phyloP scores from a whole-genome alignment of 208 protist genomes.

The Crithidia bombi region DNA sequence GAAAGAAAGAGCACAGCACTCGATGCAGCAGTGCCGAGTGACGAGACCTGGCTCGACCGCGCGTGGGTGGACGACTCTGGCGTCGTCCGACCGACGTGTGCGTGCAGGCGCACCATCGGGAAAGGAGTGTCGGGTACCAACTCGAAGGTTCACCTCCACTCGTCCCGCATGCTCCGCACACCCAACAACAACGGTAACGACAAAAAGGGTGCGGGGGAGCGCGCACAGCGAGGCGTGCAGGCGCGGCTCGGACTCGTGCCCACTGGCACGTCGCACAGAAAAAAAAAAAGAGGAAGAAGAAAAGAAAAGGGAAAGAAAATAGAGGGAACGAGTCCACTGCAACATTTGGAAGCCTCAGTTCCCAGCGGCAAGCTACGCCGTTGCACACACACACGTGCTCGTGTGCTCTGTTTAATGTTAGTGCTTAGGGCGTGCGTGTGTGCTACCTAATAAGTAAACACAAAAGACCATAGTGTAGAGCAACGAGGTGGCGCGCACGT shows the following conservation, averaged over 20 bases:
- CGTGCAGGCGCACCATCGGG: neutral
- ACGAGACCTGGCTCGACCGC: no score
- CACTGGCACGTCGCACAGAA: no score
- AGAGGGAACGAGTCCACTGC: no score
- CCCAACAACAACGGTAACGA: neutral
- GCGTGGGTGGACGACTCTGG: constrained; percentile 15
- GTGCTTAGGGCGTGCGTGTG: neutral
- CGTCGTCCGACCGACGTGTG: constrained; percentile 6
- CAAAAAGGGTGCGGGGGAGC: no score
- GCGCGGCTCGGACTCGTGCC: no score
- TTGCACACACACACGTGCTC: no score
- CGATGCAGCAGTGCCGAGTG: neutral
- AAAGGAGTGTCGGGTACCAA: neutral
- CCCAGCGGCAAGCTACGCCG: no score
- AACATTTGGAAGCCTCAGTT: no score
- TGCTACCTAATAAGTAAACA: neutral
- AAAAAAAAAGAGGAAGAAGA: neutral
- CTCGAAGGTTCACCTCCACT: no score
- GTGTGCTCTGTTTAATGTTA: no score
- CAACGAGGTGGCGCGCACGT: neutral
- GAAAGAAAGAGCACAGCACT: neutral
- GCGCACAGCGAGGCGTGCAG: no score
- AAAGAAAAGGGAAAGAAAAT: neutral
- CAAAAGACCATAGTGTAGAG: constrained; percentile 2
- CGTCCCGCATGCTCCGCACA: no score